phyloP scores from a whole-genome alignment of 768 basidiomycete genomes.

The Lanmaoa rubissima region DNA sequence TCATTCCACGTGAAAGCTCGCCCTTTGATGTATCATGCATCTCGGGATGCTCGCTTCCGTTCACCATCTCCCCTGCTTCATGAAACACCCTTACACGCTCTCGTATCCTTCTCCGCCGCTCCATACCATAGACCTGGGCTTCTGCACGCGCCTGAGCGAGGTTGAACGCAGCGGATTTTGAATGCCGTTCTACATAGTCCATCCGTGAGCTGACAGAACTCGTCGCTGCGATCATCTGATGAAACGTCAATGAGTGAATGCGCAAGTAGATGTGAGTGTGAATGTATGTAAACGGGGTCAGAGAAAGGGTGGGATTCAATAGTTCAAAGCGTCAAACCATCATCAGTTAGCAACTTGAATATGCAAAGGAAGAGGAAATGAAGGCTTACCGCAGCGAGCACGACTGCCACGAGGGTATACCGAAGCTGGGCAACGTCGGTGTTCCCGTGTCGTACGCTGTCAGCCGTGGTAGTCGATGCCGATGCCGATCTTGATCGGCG shows the following conservation, averaged over 20 bases:
- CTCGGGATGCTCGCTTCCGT: background rate
- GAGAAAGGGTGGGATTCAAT: background rate
- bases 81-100: constrained; percentile 40
- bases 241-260: too few species aligned
- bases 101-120: constrained; percentile 50
- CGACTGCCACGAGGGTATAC: constrained; percentile 12
- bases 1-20: background rate
- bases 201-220: constrained; percentile 19
- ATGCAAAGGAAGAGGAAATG: too few species aligned
- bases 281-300: background rate
- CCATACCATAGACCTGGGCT: constrained; percentile 52
- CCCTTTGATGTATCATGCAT: background rate
- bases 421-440: constrained; percentile 3
- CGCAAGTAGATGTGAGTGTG: background rate
- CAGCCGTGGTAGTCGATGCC: constrained; percentile 26
- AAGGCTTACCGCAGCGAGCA: constrained; percentile 16
- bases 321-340: background rate
- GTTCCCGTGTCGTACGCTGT: background rate
- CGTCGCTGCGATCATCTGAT: constrained; percentile 10
- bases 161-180: constrained; percentile 49
- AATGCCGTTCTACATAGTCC: constrained; percentile 44
- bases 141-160: constrained; percentile 59
- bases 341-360: background rate
- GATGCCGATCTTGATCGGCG: constrained; percentile 12
- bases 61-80: constrained; percentile 13